A percentile compares a stretch with the other conserved stretches of the same genome.
Evolutionary conservation across 768 basidiomycete species (phyloP).

Genomic region (Boletellus ananiceps): DNA sequence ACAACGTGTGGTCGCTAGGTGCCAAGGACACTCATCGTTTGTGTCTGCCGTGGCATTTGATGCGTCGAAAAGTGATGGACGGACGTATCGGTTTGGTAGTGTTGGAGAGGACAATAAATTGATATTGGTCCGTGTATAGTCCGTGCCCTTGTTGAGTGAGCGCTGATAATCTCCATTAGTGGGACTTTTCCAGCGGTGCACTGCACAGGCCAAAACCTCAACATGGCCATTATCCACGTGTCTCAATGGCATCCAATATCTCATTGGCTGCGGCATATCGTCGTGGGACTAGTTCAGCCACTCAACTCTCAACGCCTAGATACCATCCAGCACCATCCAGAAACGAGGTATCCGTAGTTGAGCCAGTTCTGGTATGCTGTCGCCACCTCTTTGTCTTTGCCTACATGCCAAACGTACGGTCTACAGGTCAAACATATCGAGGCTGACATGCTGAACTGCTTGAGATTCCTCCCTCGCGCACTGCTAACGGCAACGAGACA

Average conservation of each 20-base stretch:
- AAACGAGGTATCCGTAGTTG: constrained; percentile 85
- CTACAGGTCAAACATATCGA: constrained; percentile 76
- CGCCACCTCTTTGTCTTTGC: not conserved
- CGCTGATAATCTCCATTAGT: constrained; percentile 42
- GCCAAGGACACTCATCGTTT: constrained; percentile 96
- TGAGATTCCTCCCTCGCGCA: constrained; percentile 75
- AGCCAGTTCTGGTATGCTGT: constrained; percentile 75
- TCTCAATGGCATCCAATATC: constrained; percentile 73
- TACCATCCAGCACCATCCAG: constrained; percentile 89
- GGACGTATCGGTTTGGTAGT: constrained; percentile 92
- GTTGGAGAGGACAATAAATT: constrained; percentile 97
- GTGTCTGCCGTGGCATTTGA: constrained; percentile 90
- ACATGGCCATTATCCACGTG: constrained; percentile 64
- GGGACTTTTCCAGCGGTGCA: constrained; percentile 91
- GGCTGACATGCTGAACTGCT: constrained; percentile 65
- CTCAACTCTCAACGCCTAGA: constrained; percentile 50
- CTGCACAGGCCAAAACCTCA: constrained; percentile 85
- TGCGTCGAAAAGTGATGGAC: constrained; percentile 77
- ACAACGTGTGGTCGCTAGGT: constrained; percentile 88
- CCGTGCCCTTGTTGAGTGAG: not conserved
- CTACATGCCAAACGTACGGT: not conserved
- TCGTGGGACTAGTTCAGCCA: constrained; percentile 51
- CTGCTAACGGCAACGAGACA: constrained; percentile 75
- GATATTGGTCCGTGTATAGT: constrained; percentile 57
- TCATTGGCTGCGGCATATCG: constrained; percentile 67